These are phyloP conservation scores for Dryadomyces quercivorus DNA, from an alignment of 2,329 filamentous ascomycete species.

Conservation along the genomic window DNA sequence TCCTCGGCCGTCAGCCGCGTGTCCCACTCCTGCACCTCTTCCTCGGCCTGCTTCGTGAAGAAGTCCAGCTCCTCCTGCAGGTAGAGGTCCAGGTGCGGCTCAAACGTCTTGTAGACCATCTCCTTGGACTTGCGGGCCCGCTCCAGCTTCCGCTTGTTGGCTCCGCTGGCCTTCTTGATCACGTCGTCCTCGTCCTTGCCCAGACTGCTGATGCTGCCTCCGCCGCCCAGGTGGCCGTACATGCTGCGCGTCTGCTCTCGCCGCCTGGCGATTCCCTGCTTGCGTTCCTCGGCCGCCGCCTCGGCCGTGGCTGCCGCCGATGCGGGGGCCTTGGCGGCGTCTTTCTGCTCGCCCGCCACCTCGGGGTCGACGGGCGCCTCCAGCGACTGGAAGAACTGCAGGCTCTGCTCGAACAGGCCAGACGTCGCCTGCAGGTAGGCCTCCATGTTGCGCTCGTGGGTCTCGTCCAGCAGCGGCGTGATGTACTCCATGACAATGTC, in stretches of 20 bases:
- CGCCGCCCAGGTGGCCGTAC: neutral
- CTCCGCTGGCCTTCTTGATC: neutral
- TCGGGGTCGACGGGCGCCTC: slow-evolving; percentile 47
- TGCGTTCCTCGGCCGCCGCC: neutral
- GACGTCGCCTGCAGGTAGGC: slow-evolving; percentile 79
- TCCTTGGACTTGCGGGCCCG: slow-evolving; percentile 41
- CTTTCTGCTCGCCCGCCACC: neutral
- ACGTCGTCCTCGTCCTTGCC: neutral
- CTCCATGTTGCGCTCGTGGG: slow-evolving; percentile 61
- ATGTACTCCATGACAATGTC: slow-evolving; percentile 80
- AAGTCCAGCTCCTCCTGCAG: slow-evolving; percentile 81
- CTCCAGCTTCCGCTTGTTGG: slow-evolving; percentile 6
- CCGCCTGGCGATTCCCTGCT: neutral
- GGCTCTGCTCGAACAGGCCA: slow-evolving; percentile 74
- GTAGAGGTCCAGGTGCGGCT: slow-evolving; percentile 88
- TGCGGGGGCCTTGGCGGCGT: neutral
- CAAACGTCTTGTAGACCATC: slow-evolving; percentile 63
- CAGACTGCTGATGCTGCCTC: neutral
- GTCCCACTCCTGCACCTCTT: slow-evolving; percentile 76
- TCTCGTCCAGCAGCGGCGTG: slow-evolving; percentile 74
- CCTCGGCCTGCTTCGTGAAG: slow-evolving; percentile 66
- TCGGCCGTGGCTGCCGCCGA: neutral
- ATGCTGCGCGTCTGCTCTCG: neutral
- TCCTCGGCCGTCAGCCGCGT: slow-evolving; percentile 85
- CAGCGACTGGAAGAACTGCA: slow-evolving; percentile 64